These are phyloP conservation scores for Hypoxylon sp. DNA, from an alignment of 2,329 filamentous ascomycete genomes.

Conservation along the genomic window DNA sequence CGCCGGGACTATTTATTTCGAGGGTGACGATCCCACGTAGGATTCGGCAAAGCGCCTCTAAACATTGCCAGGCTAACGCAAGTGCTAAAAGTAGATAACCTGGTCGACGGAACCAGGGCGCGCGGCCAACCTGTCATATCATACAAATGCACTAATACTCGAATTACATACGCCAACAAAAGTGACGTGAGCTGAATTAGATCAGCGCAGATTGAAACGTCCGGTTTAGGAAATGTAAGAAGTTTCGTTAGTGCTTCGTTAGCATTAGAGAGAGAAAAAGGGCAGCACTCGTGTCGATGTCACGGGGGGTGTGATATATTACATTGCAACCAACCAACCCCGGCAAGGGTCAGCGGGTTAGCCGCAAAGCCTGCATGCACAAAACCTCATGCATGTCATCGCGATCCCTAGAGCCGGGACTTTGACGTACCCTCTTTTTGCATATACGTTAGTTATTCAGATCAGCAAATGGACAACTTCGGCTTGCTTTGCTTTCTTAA, in stretches of 20 bases:
- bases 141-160: not conserved
- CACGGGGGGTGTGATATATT: slow-evolving; percentile 12
- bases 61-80: slow-evolving; percentile 3
- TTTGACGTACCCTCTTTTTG: not conserved
- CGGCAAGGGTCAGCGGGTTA: slow-evolving; percentile 10
- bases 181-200: slow-evolving; percentile 2
- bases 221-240: not conserved
- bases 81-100: not conserved
- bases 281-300: slow-evolving; percentile 24
- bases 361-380: slow-evolving; percentile 15
- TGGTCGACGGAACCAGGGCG: not conserved
- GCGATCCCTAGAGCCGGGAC: not conserved
- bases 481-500: slow-evolving; percentile 1
- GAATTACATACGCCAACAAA: not conserved
- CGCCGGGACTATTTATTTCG: not conserved
- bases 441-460: not conserved
- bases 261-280: not conserved
- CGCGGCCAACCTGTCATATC: not conserved
- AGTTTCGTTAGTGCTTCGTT: slow-evolving; percentile 1
- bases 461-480: not conserved
- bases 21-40: slow-evolving; percentile 20
- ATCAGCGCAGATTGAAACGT: not conserved
- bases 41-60: slow-evolving; percentile 12
- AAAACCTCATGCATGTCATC: slow-evolving; percentile 9
- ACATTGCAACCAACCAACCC: slow-evolving; percentile 18